Evolutionary conservation across 805 yeast species (phyloP), one percentile per base, ranked within the genome.

Genomic region (Lipomyces yamadae): DNA sequence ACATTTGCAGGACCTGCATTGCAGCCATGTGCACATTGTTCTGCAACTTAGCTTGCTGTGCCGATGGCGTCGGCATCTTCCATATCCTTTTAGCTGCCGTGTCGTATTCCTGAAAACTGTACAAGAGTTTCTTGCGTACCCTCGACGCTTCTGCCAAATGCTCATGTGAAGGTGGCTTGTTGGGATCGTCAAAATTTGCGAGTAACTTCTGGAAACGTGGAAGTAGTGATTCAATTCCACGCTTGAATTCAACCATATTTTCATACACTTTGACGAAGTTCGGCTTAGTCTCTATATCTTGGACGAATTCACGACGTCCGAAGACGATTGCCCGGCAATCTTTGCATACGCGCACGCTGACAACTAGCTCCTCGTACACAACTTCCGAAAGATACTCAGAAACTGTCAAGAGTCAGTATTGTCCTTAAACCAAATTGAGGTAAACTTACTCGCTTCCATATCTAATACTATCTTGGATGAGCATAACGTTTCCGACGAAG

Each of bases 251-350:
- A 29, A 76, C 74, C 62, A 85, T 77, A n/a, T 78, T 77, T 39
- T 78, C 79, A 72, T 82, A 83, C 42, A 79, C 76, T n/a, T 73
- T 72, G 8, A 85, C 69, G 3, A 86, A 63, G 2, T 78, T 74
- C 2, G 80, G 78, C 0, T 74, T 72, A 1, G 56, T 56, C 8
- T 71, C 68, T 2, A 76, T 34, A 61, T 86, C 90, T 37, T 74
- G 74, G 6, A 73, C 64, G 70, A 84, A 83, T 62, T 85, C 84
- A 72, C 86, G 82, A 58, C 83, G 86, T 50, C 83, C 81, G 66
- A 90, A 86, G 34, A 93, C 77, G 3, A 79, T 78, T 68, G 85
- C 80, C 62, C 89, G 88, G 78, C 99, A 94, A 37, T 81, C 78
- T 2, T 82, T 78, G 78, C 98, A 94, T 42, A 92, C 77, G 52